Conservation (phyloP, 176 grass and related monocot species). For the Calamus simplicifolius region DNA sequence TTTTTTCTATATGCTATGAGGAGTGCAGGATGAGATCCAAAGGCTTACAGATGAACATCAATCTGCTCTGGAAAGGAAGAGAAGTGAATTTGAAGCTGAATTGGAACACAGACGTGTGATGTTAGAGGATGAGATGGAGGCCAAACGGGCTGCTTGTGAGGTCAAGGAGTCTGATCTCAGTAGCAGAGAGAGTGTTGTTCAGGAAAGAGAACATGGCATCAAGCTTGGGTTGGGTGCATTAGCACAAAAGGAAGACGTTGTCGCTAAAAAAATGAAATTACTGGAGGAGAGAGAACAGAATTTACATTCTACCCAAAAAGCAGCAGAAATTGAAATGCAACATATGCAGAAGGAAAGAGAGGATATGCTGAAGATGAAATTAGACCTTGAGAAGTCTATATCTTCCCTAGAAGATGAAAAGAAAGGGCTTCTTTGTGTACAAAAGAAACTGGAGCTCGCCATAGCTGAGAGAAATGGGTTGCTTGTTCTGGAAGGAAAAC, state of each 20-base stretch:
- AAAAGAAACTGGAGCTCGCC: constrained; percentile 54
- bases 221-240: constrained; percentile 33
- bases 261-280: constrained; percentile 40
- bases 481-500: constrained; percentile 51
- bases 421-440: constrained; percentile 33
- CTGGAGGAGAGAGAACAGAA: constrained; percentile 43
- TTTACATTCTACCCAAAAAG: constrained; percentile 28
- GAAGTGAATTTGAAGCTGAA: constrained; percentile 54
- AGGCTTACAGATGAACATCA: constrained; percentile 53
- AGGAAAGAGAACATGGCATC: constrained; percentile 30
- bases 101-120: constrained; percentile 35
- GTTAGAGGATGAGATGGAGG: constrained; percentile 45
- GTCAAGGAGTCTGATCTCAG: constrained; percentile 41
- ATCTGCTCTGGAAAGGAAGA: constrained; percentile 38
- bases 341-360: constrained; percentile 45
- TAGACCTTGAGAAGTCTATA: constrained; percentile 61
- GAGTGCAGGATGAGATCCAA: constrained; percentile 64
- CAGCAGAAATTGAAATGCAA: constrained; percentile 15
- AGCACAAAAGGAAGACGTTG: constrained; percentile 44
- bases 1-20: constrained; percentile 12
- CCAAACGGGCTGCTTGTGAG: constrained; percentile 29
- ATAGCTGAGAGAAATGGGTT: constrained; percentile 60
- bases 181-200: constrained; percentile 28
- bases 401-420: constrained; percentile 56
- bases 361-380: constrained; percentile 43